Evolutionary conservation across 2,329 filamentous ascomycete genomes (phyloP).

Genomic region (Fusarium transvaalense): DNA sequence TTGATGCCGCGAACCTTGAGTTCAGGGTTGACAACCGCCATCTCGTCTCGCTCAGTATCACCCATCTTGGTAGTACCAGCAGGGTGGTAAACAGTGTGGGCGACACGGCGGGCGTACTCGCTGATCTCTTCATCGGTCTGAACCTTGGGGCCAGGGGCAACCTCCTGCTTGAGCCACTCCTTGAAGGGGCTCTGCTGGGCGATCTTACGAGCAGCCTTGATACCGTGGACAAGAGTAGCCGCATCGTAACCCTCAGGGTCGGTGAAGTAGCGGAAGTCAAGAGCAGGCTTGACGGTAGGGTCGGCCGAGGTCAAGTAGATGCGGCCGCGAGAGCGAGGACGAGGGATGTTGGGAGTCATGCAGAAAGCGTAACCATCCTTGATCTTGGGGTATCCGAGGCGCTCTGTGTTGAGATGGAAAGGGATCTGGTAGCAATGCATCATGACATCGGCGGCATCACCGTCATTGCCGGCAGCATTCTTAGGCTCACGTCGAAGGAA

Average conservation of each 20-base stretch:
- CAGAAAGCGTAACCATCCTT: slow-evolving; percentile 85
- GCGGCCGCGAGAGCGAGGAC: slow-evolving; percentile 80
- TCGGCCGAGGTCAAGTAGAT: slow-evolving; percentile 83
- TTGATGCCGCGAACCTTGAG: slow-evolving; percentile 79
- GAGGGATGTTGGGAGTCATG: slow-evolving; percentile 93
- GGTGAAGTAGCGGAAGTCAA: slow-evolving; percentile 92
- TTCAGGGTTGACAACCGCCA: slow-evolving; percentile 84
- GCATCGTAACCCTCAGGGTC: slow-evolving; percentile 88
- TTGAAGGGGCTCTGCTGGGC: slow-evolving; percentile 82
- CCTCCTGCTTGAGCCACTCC: slow-evolving; percentile 85
- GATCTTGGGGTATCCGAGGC: slow-evolving; percentile 75
- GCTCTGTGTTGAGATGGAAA: slow-evolving; percentile 86
- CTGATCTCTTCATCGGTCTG: slow-evolving; percentile 83
- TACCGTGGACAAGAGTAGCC: slow-evolving; percentile 81
- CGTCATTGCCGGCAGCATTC: slow-evolving; percentile 76
- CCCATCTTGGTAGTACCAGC: slow-evolving; percentile 94
- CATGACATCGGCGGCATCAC: slow-evolving; percentile 87
- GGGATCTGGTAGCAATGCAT: slow-evolving; percentile 98
- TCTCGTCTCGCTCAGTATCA: slow-evolving; percentile 72
- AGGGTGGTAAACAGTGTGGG: slow-evolving; percentile 92
- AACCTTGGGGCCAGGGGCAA: slow-evolving; percentile 79
- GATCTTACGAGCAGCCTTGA: slow-evolving; percentile 81
- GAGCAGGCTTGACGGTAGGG: slow-evolving; percentile 81
- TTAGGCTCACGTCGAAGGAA: slow-evolving; percentile 83
- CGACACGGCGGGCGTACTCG: slow-evolving; percentile 83